A percentile compares a stretch with the other conserved stretches of the same genome.
Conservation (phyloP, 2,329 filamentous ascomycete species). For the Camptophora hylomeconis region DNA sequence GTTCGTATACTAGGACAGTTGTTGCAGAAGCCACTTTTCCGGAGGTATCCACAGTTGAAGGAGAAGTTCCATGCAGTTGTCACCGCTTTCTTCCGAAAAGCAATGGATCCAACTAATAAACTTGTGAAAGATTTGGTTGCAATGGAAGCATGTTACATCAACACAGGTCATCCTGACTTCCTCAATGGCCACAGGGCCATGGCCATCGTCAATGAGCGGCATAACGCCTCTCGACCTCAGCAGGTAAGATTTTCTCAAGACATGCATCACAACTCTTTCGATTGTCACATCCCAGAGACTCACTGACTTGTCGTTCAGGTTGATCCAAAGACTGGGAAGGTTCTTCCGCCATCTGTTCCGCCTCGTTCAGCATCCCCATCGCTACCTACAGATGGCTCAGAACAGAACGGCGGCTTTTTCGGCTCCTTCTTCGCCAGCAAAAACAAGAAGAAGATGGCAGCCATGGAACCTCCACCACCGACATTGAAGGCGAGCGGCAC, state of each 20-base stretch:
- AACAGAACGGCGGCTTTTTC: conserved; percentile 71
- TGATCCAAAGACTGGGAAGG: conserved; percentile 97
- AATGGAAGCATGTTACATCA: conserved; percentile 97
- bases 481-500: conserved; percentile 89
- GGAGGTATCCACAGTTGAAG: conserved; percentile 85
- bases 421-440: conserved; percentile 97
- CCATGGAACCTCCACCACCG: conserved; percentile 90
- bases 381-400: conserved; percentile 41
- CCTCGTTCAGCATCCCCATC: conserved; percentile 65
- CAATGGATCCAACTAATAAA: conserved; percentile 97
- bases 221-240: conserved; percentile 67
- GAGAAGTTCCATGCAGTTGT: conserved; percentile 94
- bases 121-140: conserved; percentile 80
- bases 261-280: too few species aligned
- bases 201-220: conserved; percentile 92
- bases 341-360: conserved; percentile 55
- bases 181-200: conserved; percentile 93
- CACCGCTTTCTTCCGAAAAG: conserved; percentile 92
- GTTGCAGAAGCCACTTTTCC: conserved; percentile 76
- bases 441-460: conserved; percentile 99
- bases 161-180: conserved; percentile 96
- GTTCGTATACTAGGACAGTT: conserved; percentile 89
- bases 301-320: too few species aligned
- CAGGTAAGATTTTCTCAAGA: too few species aligned
- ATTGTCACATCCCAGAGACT: too few species aligned